Evolutionary conservation across 176 grass and related monocot species (phyloP), one percentile per base, ranked within the genome.

Genomic region (Musa acuminata): DNA sequence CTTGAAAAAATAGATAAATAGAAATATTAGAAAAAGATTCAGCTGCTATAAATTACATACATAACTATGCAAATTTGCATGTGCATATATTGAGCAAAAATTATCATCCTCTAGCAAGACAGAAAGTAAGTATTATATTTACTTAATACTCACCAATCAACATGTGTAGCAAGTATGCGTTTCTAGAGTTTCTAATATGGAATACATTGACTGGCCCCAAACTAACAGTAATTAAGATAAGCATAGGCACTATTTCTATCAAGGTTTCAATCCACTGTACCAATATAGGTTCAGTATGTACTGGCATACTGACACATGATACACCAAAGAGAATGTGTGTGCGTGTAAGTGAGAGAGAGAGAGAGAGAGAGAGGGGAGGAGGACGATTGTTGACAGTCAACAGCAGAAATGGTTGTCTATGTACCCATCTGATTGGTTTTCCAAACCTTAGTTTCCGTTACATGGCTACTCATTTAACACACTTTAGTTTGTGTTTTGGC

Each of bases 1-100:
- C 24, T 82, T 83, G 11, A 82, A 78, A 51, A 81, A 78, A 79
- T 77, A 24, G 55, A 53, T n/a, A 60, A 5, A 1, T 60, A n/a
- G 16, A 60, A 60, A 17, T n/a, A 14, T 17, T 60, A 60, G n/a
- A 60, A 17, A 27, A 60, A 60, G 8, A 60, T 60, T 17, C 57
- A 60, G 57, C 57, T 60, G 5, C 1, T 60, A n/a, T 14, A 16
- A 17, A 17, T 17, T n/a, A 60, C 35, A 43, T 43, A 43, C 35
- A 43, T 43, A 43, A 8, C 19, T 60, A 14, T n/a, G 3, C 21
- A 60, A 60, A 21, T n/a, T n/a, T n/a, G 16, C 57, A n/a, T 2
- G 57, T 60, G 3, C 57, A 60, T 70, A 51, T 50, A n/a, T 50
- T 49, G 49, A 11, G 1, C 8, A 70, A 50, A 70, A 50, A 67